Conservation (phyloP, 1,284 basidiomycete genomes). For the Schizopora paradoxa region DNA sequence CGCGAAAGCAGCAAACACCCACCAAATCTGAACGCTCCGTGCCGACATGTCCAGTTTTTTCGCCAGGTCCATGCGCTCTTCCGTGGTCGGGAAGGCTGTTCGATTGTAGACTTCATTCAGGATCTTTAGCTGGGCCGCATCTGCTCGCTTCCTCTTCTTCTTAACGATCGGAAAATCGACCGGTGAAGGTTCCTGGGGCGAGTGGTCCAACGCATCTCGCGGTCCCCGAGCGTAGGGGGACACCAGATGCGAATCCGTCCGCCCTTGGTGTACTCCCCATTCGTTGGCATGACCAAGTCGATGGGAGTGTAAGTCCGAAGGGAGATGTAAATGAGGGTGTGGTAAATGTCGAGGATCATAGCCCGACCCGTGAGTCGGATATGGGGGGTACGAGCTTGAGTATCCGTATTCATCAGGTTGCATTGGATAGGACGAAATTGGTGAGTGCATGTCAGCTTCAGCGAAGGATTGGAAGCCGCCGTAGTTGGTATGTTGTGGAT, state of each 20-base stretch:
- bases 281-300: slow-evolving; percentile 9
- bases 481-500: too few relatives aligned
- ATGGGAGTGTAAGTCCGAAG: slow-evolving; percentile 13
- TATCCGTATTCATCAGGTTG: slow-evolving; percentile 8
- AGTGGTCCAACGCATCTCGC: slow-evolving; percentile 11
- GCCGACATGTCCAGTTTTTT: slow-evolving; percentile 76
- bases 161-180: slow-evolving; percentile 63
- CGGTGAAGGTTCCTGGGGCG: slow-evolving; percentile 31
- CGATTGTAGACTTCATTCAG: slow-evolving; percentile 74
- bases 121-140: slow-evolving; percentile 70
- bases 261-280: slow-evolving; percentile 9
- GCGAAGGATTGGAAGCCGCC: slow-evolving; percentile 26
- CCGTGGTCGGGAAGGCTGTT: slow-evolving; percentile 80
- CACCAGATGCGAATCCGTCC: slow-evolving; percentile 13
- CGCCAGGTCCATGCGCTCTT: slow-evolving; percentile 72
- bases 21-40: slow-evolving; percentile 83
- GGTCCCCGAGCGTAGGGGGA: slow-evolving; percentile 17
- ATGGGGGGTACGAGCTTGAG: slow-evolving; percentile 10
- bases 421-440: slow-evolving; percentile 14
- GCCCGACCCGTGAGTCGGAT: slow-evolving; percentile 2
- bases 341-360: slow-evolving; percentile 16
- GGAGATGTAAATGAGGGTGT: slow-evolving; percentile 10
- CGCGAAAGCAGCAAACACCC: slow-evolving; percentile 27
- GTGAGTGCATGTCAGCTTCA: slow-evolving; percentile 12
- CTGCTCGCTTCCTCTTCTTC: slow-evolving; percentile 81